A percentile compares a stretch with the other conserved stretches of the same genome.
These are phyloP conservation scores for Saccharomycopsis sp. DNA, from an alignment of 805 yeast genomes.

Conservation along the genomic window DNA sequence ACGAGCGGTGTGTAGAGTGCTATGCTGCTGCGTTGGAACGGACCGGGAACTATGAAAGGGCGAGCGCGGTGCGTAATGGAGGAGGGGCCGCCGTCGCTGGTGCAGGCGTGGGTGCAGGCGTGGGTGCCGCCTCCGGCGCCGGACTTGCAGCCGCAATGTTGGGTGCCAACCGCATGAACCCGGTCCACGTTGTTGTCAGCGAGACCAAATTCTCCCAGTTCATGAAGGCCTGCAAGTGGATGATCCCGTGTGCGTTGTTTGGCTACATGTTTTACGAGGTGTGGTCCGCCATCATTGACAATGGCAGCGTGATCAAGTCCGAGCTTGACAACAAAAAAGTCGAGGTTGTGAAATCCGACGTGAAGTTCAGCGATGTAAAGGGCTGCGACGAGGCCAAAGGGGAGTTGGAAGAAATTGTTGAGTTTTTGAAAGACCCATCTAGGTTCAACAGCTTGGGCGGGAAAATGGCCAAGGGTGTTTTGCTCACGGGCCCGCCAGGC, in stretches of 20 bases:
- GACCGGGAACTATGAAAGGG: slow-evolving; percentile 70
- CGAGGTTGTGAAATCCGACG: slow-evolving; percentile 78
- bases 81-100: slow-evolving; percentile 16
- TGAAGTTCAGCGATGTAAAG: slow-evolving; percentile 84
- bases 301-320: slow-evolving; percentile 54
- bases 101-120: slow-evolving; percentile 22
- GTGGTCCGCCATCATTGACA: slow-evolving; percentile 46
- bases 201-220: slow-evolving; percentile 73
- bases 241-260: slow-evolving; percentile 66
- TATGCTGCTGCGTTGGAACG: slow-evolving; percentile 76
- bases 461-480: slow-evolving; percentile 92
- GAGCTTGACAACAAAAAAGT: slow-evolving; percentile 71
- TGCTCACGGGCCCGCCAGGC: slow-evolving; percentile 97
- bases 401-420: slow-evolving; percentile 96
- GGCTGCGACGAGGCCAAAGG: slow-evolving; percentile 99
- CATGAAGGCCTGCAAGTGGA: slow-evolving; percentile 84
- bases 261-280: neutral
- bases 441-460: slow-evolving; percentile 97
- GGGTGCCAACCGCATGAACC: slow-evolving; percentile 39
- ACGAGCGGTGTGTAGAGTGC: slow-evolving; percentile 66
- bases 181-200: slow-evolving; percentile 87
- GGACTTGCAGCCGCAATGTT: slow-evolving; percentile 40
- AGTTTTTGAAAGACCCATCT: slow-evolving; percentile 90
- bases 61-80: slow-evolving; percentile 47
- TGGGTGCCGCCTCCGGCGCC: slow-evolving; percentile 19